Conservation (phyloP, 2,329 filamentous ascomycete species). For the Penicillium sp. region DNA sequence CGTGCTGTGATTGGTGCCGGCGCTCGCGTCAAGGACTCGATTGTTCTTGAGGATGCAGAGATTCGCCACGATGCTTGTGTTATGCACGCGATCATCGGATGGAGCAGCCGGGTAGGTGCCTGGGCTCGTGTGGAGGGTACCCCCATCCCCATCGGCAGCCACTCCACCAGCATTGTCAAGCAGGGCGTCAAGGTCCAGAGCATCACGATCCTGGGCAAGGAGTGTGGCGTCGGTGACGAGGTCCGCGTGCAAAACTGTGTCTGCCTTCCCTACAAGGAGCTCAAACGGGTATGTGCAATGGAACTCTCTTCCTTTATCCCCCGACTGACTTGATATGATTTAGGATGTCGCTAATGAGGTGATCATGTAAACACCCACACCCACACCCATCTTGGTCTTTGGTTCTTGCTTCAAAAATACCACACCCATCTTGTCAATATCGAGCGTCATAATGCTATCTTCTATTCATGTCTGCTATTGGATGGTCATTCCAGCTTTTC, state of each 20-base stretch:
- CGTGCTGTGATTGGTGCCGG: slow-evolving; percentile 78
- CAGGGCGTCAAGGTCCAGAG: slow-evolving; percentile 98
- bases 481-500: slow-evolving; percentile 14
- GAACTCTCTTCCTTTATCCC: not conserved
- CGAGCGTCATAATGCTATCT: slow-evolving; percentile 17
- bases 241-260: slow-evolving; percentile 96
- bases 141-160: slow-evolving; percentile 78
- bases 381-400: slow-evolving; percentile 9
- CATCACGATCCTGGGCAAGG: slow-evolving; percentile 95
- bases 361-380: slow-evolving; percentile 67
- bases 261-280: slow-evolving; percentile 94
- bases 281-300: slow-evolving; percentile 72
- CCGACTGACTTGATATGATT: slow-evolving; percentile 1
- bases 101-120: slow-evolving; percentile 92
- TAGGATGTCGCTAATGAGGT: slow-evolving; percentile 55
- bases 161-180: slow-evolving; percentile 92
- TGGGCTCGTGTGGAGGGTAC: slow-evolving; percentile 98
- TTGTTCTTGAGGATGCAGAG: slow-evolving; percentile 90
- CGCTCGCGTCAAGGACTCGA: slow-evolving; percentile 88
- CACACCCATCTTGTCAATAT: slow-evolving; percentile 19
- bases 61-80: slow-evolving; percentile 97
- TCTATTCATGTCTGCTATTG: slow-evolving; percentile 10
- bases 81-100: slow-evolving; percentile 92
- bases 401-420: slow-evolving; percentile 16
- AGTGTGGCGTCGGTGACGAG: slow-evolving; percentile 89